Conservation (phyloP, 768 basidiomycete genomes). For the Hemileccinum impolitum region DNA sequence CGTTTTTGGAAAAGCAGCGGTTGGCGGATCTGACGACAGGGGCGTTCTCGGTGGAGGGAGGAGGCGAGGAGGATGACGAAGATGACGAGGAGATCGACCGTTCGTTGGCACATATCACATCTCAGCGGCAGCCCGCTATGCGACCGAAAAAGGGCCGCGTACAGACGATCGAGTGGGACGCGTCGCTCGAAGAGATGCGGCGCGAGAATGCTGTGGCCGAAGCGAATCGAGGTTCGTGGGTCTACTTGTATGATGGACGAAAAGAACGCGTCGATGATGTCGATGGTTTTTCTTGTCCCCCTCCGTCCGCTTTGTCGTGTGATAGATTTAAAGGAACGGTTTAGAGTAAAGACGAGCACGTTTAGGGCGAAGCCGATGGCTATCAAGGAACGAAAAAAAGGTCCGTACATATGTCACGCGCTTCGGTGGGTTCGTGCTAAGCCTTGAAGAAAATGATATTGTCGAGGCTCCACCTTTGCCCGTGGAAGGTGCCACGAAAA, state of each 20-base stretch:
- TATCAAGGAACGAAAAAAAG: constrained; percentile 37
- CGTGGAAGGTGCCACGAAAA: constrained; percentile 30
- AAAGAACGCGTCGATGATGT: no score
- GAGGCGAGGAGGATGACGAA: no score
- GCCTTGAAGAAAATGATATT: constrained; percentile 28
- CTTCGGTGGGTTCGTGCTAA: constrained; percentile 1
- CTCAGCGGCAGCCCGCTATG: constrained; percentile 15
- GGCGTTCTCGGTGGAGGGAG: no score
- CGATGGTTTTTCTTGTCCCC: no score
- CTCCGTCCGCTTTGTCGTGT: no score
- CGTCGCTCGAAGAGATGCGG: constrained; percentile 58
- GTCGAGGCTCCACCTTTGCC: constrained; percentile 57
- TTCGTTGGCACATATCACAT: constrained; percentile 51
- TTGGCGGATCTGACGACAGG: constrained; percentile 34
- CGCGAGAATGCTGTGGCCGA: constrained; percentile 73
- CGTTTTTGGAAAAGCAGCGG: constrained; percentile 63
- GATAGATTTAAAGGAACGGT: constrained; percentile 57
- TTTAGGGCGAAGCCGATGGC: constrained; percentile 38
- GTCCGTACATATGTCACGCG: constrained; percentile 22
- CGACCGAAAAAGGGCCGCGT: constrained; percentile 59
- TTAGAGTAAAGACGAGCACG: constrained; percentile 53
- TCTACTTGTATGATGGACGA: no score
- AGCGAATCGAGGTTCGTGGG: constrained; percentile 61
- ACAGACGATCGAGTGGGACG: constrained; percentile 66
- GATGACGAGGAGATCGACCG: constrained; percentile 51